A percentile compares a stretch with the other conserved stretches of the same genome.
These are phyloP conservation scores for Cytospora piceae DNA, from an alignment of 2,329 filamentous ascomycete genomes.

Conservation along the genomic window DNA sequence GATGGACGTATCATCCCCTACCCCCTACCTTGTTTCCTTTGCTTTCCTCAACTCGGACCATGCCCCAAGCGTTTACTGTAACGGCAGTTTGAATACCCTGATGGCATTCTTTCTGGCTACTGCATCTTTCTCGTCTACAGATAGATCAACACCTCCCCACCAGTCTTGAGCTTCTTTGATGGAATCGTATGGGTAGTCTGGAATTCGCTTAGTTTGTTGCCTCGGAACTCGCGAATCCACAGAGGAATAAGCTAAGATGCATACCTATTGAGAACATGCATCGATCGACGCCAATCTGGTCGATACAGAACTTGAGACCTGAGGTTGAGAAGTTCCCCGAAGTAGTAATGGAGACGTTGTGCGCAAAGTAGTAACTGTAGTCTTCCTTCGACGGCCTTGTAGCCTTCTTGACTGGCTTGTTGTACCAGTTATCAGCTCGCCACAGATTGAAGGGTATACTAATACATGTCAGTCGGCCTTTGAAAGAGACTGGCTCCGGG, in stretches of 20 bases:
- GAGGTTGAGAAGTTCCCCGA: conserved; percentile 46
- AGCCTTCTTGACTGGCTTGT: conserved; percentile 45
- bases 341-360: conserved; percentile 48
- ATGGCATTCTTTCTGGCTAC: conserved; percentile 40
- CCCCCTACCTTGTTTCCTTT: too few relatives aligned
- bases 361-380: conserved; percentile 45
- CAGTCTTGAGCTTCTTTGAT: conserved; percentile 41
- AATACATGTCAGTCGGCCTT: not conserved
- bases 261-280: conserved; percentile 48
- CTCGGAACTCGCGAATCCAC: conserved; percentile 17
- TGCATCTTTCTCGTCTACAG: conserved; percentile 36
- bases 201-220: conserved; percentile 23
- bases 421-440: conserved; percentile 48
- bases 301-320: conserved; percentile 46
- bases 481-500: not conserved
- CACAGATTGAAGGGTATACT: conserved; percentile 50
- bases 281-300: conserved; percentile 43
- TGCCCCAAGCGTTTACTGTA: conserved; percentile 29
- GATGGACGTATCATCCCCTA: too few relatives aligned
- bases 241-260: not conserved
- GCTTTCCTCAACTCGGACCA: too few relatives aligned
- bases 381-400: conserved; percentile 44
- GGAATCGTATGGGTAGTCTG: conserved; percentile 43
- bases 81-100: conserved; percentile 40
- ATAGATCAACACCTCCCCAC: conserved; percentile 40